Evolutionary conservation across 331 rosid genomes (phyloP).

Genomic region (Quercus tomentella): DNA sequence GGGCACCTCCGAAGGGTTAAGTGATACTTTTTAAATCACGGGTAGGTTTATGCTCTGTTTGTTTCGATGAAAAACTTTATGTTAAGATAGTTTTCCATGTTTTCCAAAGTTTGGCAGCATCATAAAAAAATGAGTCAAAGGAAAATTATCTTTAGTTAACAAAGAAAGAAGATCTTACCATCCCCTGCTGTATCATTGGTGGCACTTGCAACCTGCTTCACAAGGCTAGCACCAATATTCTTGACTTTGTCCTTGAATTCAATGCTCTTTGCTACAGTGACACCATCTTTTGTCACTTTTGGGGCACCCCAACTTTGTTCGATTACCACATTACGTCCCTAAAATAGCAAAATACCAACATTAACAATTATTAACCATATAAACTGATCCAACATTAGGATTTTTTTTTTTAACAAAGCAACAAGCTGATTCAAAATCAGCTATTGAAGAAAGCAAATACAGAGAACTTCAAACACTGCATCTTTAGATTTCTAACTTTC

Average conservation of each 20-base stretch:
- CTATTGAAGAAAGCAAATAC: background rate
- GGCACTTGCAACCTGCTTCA: conserved; percentile 94
- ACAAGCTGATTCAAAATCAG: background rate
- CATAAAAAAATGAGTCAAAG: too few relatives aligned
- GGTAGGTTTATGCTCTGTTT: too few relatives aligned
- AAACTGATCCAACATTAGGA: background rate
- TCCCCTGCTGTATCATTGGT: conserved; percentile 90
- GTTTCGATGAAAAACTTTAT: too few relatives aligned
- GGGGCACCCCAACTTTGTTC: conserved; percentile 98
- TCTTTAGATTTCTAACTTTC: background rate
- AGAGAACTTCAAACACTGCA: background rate
- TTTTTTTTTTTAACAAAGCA: too few relatives aligned
- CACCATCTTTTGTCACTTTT: conserved; percentile 96
- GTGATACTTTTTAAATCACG: too few relatives aligned
- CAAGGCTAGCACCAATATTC: conserved; percentile 95
- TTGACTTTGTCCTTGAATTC: conserved; percentile 86
- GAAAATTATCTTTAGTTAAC: too few relatives aligned
- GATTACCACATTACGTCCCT: conserved; percentile 94
- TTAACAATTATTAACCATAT: background rate
- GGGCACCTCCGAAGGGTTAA: too few relatives aligned
- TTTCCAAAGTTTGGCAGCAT: too few relatives aligned
- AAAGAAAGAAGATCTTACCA: conserved; percentile 47
- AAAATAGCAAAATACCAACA: background rate
- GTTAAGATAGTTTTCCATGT: too few relatives aligned
- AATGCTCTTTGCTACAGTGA: conserved; percentile 92